phyloP scores from a whole-genome alignment of 495 filamentous ascomycete species.

The Neurospora tetrasperma region DNA sequence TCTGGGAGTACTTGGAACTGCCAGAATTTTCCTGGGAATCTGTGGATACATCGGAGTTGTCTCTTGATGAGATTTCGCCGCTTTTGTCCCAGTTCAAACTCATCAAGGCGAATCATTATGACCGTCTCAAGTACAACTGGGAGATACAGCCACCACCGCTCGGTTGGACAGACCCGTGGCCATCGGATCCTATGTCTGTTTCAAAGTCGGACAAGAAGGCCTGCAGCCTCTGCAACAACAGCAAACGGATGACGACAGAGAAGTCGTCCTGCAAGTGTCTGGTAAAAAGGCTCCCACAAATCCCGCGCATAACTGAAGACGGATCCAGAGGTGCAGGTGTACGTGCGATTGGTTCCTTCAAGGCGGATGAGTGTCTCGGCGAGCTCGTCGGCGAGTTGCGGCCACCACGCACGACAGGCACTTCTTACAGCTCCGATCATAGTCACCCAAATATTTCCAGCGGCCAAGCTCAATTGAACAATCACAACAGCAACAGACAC shows the following conservation, averaged over 20 bases:
- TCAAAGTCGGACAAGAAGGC: background rate
- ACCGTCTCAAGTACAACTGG: constrained; percentile 8
- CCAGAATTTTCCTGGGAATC: constrained; percentile 22
- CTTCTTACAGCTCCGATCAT: background rate
- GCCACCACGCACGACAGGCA: constrained; percentile 5
- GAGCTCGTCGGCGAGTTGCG: constrained; percentile 22
- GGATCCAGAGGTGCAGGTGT: constrained; percentile 11
- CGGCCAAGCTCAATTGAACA: background rate
- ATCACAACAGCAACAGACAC: background rate
- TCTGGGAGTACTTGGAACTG: constrained; percentile 15
- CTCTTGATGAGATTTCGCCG: constrained; percentile 8
- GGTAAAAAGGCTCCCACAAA: constrained; percentile 3
- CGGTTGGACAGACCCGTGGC: constrained; percentile 17
- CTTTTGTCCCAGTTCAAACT: constrained; percentile 12
- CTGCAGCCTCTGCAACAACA: constrained; percentile 15
- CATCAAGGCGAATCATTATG: constrained; percentile 10
- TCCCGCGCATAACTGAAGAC: constrained; percentile 17
- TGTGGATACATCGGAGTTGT: constrained; percentile 5
- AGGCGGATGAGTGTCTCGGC: constrained; percentile 11
- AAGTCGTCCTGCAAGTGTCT: constrained; percentile 11
- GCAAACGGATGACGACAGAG: background rate
- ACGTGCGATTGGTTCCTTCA: constrained; percentile 10
- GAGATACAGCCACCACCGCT: constrained; percentile 3
- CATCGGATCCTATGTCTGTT: constrained; percentile 13
- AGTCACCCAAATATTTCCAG: background rate